Evolutionary conservation across 331 rosid genomes (phyloP), one percentile per base, ranked within the genome.

Genomic region (Arachis monticola): DNA sequence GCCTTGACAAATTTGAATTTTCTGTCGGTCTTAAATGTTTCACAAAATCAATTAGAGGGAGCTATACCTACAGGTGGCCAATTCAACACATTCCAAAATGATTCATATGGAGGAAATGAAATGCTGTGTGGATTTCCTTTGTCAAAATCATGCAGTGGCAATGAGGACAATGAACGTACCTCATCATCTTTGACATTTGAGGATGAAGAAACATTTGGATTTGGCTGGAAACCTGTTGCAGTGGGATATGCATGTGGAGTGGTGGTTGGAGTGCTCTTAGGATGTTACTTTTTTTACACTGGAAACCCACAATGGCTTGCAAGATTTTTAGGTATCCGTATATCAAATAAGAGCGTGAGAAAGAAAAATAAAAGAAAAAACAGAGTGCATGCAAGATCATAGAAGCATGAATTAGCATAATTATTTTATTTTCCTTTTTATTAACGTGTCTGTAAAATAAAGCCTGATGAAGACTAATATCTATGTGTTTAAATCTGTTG

Each of bases 201-300:
- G 0, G 44, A 70, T 27, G 31, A 44, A 30, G 14, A 64, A 8
- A 52, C 53, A 53, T 78, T 35, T 0, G 17, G 67, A 32, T 70
- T 78, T 78, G 77, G 72, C 0, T 78, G 73, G 82, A 78, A 64
- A 63, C 1, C 51, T 8, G 73, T 64, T 0, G 77, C 4, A 1
- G 22, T 47, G 48, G 77, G 66, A n/a, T 80, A 68, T 55, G 80
- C 53, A 45, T 74, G 80, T 74, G 83, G 80, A 3, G 17, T 22
- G 40, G 3, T 74, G 22, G 11, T 60, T 74, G 83, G 83, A n/a
- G 1, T 80, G 5, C 9, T 74, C 0, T 51, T 74, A 47, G 76
- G 80, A 52, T 52, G 8, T 32, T 5, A 1, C 35, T 32, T 68
- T 0, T 74, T 74, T n/a, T 60, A 8, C 1, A 14, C 6, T 13